These are phyloP conservation scores for Metarhizium robertsii DNA, from an alignment of 2,329 filamentous ascomycete genomes.

Conservation along the genomic window DNA sequence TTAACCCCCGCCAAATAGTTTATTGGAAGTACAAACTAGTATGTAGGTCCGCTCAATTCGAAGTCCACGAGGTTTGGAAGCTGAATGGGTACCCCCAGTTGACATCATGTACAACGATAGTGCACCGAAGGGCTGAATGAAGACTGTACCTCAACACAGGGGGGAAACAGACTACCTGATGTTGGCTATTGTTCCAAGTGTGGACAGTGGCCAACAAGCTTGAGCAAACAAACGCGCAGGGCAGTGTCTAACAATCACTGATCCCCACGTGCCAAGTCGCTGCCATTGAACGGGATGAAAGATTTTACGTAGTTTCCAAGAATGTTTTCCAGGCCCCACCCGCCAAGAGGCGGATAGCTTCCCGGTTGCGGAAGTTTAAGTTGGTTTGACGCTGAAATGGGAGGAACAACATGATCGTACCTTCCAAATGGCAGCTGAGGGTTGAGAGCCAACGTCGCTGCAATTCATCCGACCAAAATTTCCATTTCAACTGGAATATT, in stretches of 20 bases:
- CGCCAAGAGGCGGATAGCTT: neutral
- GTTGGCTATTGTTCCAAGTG: no score
- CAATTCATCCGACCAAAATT: no score
- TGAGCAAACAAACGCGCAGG: neutral
- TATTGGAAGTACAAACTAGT: neutral
- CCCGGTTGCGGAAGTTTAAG: no score
- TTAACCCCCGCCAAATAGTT: neutral
- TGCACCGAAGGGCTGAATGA: no score
- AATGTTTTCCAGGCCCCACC: neutral
- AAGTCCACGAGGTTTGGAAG: no score
- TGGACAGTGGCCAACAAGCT: neutral
- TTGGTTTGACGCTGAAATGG: neutral
- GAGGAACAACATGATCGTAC: neutral
- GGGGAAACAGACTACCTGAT: no score
- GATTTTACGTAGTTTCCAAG: neutral
- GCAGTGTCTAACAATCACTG: neutral
- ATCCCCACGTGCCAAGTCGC: neutral
- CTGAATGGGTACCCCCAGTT: no score
- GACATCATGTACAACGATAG: no score
- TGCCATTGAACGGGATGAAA: neutral
- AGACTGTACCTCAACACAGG: no score
- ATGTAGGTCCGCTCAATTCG: no score
- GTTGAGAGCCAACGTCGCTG: no score
- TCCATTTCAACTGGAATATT: no score
- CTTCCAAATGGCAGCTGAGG: neutral